Base-by-base conservation (phyloP, 192 early-diverging fungal genomes). In the Rhizophagus sp. region DNA sequence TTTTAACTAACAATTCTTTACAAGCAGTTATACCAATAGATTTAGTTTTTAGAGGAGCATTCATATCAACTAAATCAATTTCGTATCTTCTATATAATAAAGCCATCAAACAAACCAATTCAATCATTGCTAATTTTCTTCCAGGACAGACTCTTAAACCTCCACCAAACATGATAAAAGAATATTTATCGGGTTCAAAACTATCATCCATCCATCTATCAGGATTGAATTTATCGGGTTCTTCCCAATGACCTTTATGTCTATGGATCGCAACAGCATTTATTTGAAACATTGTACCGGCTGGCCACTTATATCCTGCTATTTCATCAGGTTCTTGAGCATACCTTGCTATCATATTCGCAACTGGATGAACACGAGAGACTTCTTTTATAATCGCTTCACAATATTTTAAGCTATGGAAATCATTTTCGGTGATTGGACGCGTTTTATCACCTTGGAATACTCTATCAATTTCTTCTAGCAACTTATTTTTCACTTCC, bases 321-420 rank as follows among this genome's bases (percentile, higher is more conserved):
- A 78, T 67, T 67, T 44, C 64, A 47, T 66, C 62, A 24, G 19
- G 25, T 25, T 78, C 64, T 15, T 9, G 17, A n/a, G 36, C 7
- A 34, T 30, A 19, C 50, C 61, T 39, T 10, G 25, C 13, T 7
- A 67, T 10, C 22, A 49, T 27, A 11, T 52, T 19, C 6, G 44
- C 39, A 67, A 49, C 41, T 36, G 62, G 52, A 15, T 4, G 19
- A 22, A 78, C 15, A 44, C 76, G 30, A 9, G 8, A 13, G 22
- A 36, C 24, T 22, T 78, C 76, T n/a, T 44, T 66, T 30, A 78
- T 78, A 12, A 78, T 39, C 9, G 76, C 76, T 30, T 78, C 76
- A 66, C 39, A 49, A 66, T 66, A 78, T 15, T 61, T 50, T 36
- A 78, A 47, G 12, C 65, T 67, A 34, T 5, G 19, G 6, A 78